These are phyloP conservation scores for Solanum hybrid DNA, from an alignment of 305 asterid species.

Conservation along the genomic window DNA sequence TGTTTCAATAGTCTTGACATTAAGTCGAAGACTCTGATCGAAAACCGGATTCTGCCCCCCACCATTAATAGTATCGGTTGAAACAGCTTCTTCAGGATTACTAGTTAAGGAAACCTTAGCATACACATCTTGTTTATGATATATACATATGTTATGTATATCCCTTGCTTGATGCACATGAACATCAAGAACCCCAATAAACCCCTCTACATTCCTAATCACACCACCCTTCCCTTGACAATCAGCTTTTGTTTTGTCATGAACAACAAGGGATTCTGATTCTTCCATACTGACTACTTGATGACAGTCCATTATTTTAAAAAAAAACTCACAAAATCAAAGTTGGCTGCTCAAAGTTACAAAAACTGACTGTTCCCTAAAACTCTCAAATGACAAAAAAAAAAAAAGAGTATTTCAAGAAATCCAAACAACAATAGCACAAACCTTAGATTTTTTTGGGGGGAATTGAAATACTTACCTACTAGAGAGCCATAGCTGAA, in stretches of 20 bases:
- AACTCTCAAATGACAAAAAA: neutral
- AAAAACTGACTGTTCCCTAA: neutral
- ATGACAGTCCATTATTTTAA: neutral
- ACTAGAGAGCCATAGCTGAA: neutral
- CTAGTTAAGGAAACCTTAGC: conserved; percentile 70
- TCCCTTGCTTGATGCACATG: conserved; percentile 80
- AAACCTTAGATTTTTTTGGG: neutral
- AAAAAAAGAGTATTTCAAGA: neutral
- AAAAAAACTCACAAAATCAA: neutral
- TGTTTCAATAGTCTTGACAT: conserved; percentile 53
- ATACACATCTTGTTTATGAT: conserved; percentile 93
- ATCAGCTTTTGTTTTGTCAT: neutral
- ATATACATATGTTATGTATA: conserved; percentile 94
- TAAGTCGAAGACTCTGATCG: conserved; percentile 48
- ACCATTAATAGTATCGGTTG: conserved; percentile 75
- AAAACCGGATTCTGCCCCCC: conserved; percentile 87
- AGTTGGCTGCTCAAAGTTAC: neutral
- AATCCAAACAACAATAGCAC: neutral
- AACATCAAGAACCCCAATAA: conserved; percentile 62
- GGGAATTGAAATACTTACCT: neutral
- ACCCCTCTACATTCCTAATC: conserved; percentile 24
- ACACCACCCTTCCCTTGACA: conserved; percentile 26
- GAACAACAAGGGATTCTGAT: neutral
- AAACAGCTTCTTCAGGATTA: conserved; percentile 59
- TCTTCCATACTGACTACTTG: neutral